Percentiles rank a stretch among this genome's conserved stretches.
Evolutionary conservation across 768 basidiomycete genomes (phyloP).

Genomic region (Boletellus ananas): DNA sequence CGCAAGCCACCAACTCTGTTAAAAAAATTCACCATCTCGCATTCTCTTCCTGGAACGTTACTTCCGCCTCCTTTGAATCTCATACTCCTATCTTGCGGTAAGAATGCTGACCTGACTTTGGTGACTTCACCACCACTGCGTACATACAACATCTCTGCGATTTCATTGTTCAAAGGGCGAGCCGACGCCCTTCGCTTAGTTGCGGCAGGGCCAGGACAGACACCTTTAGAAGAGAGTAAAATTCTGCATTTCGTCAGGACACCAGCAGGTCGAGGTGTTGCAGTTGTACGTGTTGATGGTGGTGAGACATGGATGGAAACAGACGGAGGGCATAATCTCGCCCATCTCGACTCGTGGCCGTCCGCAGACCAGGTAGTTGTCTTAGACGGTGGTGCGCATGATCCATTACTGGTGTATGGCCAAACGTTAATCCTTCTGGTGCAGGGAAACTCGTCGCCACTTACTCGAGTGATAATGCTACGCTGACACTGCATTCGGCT

Average conservation of each 20-base stretch:
- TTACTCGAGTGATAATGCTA: conserved; percentile 46
- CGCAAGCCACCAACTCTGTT: conserved; percentile 81
- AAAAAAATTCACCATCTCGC: conserved; percentile 69
- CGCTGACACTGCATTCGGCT: conserved; percentile 52
- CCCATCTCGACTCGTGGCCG: conserved; percentile 49
- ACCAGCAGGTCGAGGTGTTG: conserved; percentile 74
- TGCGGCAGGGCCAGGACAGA: conserved; percentile 38
- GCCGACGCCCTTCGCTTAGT: conserved; percentile 48
- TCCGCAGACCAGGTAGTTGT: conserved; percentile 67
- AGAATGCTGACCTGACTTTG: conserved; percentile 47
- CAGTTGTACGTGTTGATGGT: conserved; percentile 53
- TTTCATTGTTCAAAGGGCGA: conserved; percentile 59
- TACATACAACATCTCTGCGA: conserved; percentile 54
- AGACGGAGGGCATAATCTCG: conserved; percentile 45
- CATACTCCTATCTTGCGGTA: conserved; percentile 48
- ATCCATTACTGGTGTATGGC: neutral
- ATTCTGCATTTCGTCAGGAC: conserved; percentile 70
- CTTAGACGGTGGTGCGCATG: conserved; percentile 54
- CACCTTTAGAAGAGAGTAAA: conserved; percentile 45
- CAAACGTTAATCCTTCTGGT: conserved; percentile 9
- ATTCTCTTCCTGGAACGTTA: conserved; percentile 50
- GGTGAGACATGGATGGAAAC: conserved; percentile 64
- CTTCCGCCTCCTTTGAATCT: conserved; percentile 48
- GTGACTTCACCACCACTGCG: conserved; percentile 65
- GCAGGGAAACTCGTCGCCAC: conserved; percentile 56